Evolutionary conservation across 164 flowering plant species (phyloP), one percentile per base, ranked within the genome.

Genomic region (Vitis vinifera): DNA sequence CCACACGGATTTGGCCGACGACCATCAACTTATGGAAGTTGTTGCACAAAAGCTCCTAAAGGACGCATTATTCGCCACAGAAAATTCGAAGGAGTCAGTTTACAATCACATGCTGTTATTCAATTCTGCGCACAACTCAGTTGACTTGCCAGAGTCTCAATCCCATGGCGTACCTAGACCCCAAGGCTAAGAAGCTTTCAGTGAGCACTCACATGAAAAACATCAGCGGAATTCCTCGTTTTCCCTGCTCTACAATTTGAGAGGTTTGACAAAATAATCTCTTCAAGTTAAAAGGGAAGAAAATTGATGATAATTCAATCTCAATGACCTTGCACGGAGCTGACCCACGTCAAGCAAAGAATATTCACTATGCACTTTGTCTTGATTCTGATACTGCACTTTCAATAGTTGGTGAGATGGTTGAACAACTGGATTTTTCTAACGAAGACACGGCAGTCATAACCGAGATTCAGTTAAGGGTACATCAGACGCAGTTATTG

Each of bases 371-470:
- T 71, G 19, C 55, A 5, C 90, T 87, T 76, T 88, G 82, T 76
- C 87, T 87, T 9, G 76, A 86, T 56, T 63, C 78, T 27, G 98
- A 93, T 79, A 89, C 94, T 55, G 82, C 88, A 29, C 56, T 68
- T 11, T 81, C 91, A 31, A 83, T 93, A 3, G 90, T 90, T 17
- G 69, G 77, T 67, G 98, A 93, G 82, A 91, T 93, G 98, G 90
- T 84, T 31, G 92, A 89, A 62, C 87, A 88, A 63, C 87, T 91
- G 48, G 82, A 84, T 2, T 75, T 89, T 62, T 77, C 79, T 17
- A 62, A 70, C 37, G 80, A 88, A 53, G 91, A 88, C 69, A 84
- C 85, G 67, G 62, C 74, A 44, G 67, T 79, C 59, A 85, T 89
- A 68, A 81, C 88, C 10, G 90, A 37, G 62, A 13, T 6, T 44